Conservation (phyloP, 169 alveolate genomes). For the Sarcocystis neurona region DNA sequence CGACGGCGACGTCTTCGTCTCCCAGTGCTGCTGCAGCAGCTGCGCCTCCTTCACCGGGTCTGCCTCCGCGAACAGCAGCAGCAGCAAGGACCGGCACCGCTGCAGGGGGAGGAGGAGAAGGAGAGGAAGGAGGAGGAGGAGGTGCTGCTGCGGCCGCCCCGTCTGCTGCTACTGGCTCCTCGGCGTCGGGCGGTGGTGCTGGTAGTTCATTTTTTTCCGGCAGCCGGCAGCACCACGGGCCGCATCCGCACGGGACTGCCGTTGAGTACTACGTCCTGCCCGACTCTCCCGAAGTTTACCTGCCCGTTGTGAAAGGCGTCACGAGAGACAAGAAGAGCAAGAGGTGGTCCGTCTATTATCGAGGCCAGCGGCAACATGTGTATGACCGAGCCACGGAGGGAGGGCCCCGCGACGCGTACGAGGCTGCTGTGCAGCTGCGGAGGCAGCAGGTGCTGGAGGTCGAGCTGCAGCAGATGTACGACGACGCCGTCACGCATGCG, state of each 20-base stretch:
- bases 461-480: conserved; percentile 29
- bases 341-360: conserved; percentile 41
- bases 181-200: too few species aligned
- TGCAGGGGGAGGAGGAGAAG: not conserved
- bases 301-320: conserved; percentile 35
- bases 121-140: not conserved
- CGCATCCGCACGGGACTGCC: too few species aligned
- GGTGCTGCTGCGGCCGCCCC: too few species aligned
- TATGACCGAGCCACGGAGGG: not conserved
- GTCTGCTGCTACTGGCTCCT: too few species aligned
- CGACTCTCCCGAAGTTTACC: conserved; percentile 19
- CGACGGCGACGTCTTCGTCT: too few species aligned
- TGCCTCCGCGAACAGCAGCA: not conserved
- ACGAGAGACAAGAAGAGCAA: conserved; percentile 33
- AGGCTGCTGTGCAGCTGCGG: conserved; percentile 20
- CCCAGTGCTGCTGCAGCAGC: too few species aligned
- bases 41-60: too few species aligned
- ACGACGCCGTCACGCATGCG: not conserved
- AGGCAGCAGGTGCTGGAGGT: conserved; percentile 27
- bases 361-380: conserved; percentile 4
- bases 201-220: too few species aligned
- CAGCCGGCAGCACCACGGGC: too few species aligned
- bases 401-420: conserved; percentile 35
- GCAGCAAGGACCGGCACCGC: not conserved
- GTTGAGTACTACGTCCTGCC: conserved; percentile 25